Evolutionary conservation across 176 grass and related monocot genomes (phyloP), one percentile per base, ranked within the genome.

Genomic region (Oryza nivara): DNA sequence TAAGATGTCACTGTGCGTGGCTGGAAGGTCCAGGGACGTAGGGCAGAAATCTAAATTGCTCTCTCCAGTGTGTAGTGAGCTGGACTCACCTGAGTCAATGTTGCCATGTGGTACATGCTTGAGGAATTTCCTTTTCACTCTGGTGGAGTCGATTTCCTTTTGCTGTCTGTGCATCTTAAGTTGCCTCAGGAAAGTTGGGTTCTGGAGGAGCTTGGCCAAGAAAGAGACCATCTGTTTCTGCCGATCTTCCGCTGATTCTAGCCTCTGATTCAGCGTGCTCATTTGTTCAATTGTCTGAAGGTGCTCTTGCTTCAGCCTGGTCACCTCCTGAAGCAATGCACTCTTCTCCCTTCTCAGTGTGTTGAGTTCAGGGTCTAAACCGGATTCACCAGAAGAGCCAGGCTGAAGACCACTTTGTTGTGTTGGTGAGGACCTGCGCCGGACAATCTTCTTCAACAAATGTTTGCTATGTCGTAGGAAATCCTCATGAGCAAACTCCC

Each of bases 221-320:
- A 99, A 96, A 23, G 93, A 96, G 17, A 99, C 78, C 91, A 99
- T 92, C 86, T 92, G 93, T 76, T 88, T 99, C 88, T 99, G 91
- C 64, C 86, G 82, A 77, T 89, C 83, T 75, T 96, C 96, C 6
- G 89, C 88, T 4, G 84, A 91, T 77, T 96, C 83, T 46, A 99
- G 68, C 84, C 77, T 88, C 74, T 91, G 75, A 76, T 99, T 89
- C 72, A 99, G 82, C 19, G 86, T 74, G 80, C 86, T 80, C 91
- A 99, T 92, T 43, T 91, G 91, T 49, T 94, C 83, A 73, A 94
- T 73, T 46, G 93, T 94, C 64, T 65, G 73, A 44, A 51, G 65
- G 13, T 99, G 89, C 77, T 99, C 96, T 36, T 92, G 86, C 47
- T 90, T 92, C 83, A 99, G 75, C 54, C 36, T 87, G 30, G 75